Percentiles rank a stretch among this genome's conserved stretches.
Conservation (phyloP, 176 grass and related monocot species). For the Hordeum marinum region DNA sequence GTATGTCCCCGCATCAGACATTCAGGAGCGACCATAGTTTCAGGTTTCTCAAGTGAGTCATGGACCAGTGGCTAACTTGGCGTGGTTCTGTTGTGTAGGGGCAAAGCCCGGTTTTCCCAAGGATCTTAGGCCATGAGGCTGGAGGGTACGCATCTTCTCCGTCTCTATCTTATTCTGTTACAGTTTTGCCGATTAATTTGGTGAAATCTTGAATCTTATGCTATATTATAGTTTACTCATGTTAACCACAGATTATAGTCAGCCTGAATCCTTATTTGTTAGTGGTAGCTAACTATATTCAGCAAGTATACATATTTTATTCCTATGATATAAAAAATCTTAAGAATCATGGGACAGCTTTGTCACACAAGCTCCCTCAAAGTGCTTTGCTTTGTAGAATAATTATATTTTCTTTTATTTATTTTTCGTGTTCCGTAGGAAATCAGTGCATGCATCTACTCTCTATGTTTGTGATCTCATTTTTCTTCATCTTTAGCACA, state of each 20-base stretch:
- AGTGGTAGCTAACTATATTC: neutral
- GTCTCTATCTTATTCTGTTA: neutral
- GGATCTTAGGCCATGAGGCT: constrained; percentile 88
- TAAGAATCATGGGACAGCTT: neutral
- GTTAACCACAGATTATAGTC: neutral
- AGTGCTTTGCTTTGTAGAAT: neutral
- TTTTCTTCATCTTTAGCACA: neutral
- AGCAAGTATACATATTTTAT: constrained; percentile 14
- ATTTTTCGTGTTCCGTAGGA: neutral
- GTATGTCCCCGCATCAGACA: neutral
- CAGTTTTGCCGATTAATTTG: neutral
- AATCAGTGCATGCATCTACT: too few species aligned
- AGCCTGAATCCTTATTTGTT: too few species aligned
- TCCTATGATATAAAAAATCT: neutral
- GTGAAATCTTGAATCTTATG: neutral
- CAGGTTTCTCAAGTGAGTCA: neutral
- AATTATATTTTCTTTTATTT: neutral
- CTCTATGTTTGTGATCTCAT: neutral
- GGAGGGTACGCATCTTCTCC: constrained; percentile 51
- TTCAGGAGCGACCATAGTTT: neutral
- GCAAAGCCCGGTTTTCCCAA: constrained; percentile 81
- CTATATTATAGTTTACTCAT: neutral
- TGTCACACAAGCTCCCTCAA: neutral
- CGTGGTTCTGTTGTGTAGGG: constrained; percentile 36
- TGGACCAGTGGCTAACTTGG: neutral